phyloP scores from a whole-genome alignment of 1,284 basidiomycete genomes.

The Malassezia arunalokei region DNA sequence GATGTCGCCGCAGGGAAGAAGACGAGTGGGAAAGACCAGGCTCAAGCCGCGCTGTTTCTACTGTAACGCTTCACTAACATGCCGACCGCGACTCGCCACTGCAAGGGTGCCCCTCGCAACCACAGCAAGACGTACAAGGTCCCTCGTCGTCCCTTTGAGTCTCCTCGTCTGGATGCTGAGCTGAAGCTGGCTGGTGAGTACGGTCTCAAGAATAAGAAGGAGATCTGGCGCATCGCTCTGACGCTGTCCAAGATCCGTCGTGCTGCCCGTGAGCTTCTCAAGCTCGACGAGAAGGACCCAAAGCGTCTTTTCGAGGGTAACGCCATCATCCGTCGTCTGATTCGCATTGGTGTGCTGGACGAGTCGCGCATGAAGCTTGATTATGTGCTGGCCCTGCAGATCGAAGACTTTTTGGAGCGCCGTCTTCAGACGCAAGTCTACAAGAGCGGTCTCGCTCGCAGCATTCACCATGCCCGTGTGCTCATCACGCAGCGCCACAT shows the following conservation, averaged over 20 bases:
- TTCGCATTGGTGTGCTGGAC: slow-evolving; percentile 98
- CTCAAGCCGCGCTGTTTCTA: neutral
- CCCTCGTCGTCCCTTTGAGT: slow-evolving; percentile 92
- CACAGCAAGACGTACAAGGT: slow-evolving; percentile 52
- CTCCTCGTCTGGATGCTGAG: slow-evolving; percentile 96
- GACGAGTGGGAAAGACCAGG: slow-evolving; percentile 3
- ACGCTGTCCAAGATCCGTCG: slow-evolving; percentile 96
- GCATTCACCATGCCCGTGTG: slow-evolving; percentile 95
- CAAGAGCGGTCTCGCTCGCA: slow-evolving; percentile 96
- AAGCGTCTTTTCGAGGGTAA: slow-evolving; percentile 99
- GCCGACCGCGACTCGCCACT: slow-evolving; percentile 36
- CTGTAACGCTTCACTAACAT: slow-evolving; percentile 11
- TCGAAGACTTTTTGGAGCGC: slow-evolving; percentile 99
- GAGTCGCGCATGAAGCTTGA: slow-evolving; percentile 77
- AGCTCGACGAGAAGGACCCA: slow-evolving; percentile 98
- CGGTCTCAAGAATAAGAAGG: slow-evolving; percentile 99
- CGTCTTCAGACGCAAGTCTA: slow-evolving; percentile 98
- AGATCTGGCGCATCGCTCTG: slow-evolving; percentile 99
- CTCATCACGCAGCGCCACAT: slow-evolving; percentile 95
- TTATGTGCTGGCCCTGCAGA: slow-evolving; percentile 97
- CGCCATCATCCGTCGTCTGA: slow-evolving; percentile 94
- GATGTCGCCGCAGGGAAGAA: neutral
- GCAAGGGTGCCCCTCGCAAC: slow-evolving; percentile 41
- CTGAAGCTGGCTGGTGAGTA: slow-evolving; percentile 99
- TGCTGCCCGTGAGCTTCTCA: slow-evolving; percentile 98